Base-by-base conservation (phyloP, 352 stramenopile species). In the Phytophthora chlamydospora region DNA sequence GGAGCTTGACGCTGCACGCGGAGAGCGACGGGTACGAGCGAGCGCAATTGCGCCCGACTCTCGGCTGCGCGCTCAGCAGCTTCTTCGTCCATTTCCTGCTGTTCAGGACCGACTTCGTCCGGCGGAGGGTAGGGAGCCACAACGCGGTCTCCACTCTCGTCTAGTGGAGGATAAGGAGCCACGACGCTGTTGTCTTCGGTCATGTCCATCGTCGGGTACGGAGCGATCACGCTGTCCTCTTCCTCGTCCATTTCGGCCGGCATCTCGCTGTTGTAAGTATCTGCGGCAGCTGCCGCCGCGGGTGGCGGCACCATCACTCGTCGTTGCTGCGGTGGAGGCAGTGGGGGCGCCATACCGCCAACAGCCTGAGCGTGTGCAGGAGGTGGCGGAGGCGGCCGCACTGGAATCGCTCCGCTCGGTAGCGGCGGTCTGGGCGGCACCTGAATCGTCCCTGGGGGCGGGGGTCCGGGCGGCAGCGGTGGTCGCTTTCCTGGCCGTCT, bases 401-500 rank as follows among this genome's bases (percentile, higher is more conserved):
- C 36, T 21, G 73, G 77, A 17, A 85, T 42, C 0, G 58, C 40
- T 7, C 68, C 80, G 19, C 35, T 61, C 12, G 83, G 83, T 24
- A 93, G 43, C n/a, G 83, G 83, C 4, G 83, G 83, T 55, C 76
- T 64, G 1, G 36, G 19, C 12, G 83, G 81, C 9, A 93, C 71
- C 51, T 88, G 80, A 32, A 93, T 91, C 12, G 71, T 85, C 3
- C 70, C 66, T 36, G 81, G 71, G 9, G 83, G 83, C 6, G 80
- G 80, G 41, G 81, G 79, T 6, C 76, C 75, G 3, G 63, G 35
- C 2, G 83, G 83, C 36, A 90, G 53, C 7, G 81, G 80, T 3
- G 83, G 83, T 16, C 81, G 76, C 50, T 93, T 91, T 0, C 83
- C 83, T 48, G 76, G 81, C 36, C 81, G 76, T 49, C 40, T 57